phyloP scores from a whole-genome alignment of 129 eudicot species.

The Kitagawia praeruptora region DNA sequence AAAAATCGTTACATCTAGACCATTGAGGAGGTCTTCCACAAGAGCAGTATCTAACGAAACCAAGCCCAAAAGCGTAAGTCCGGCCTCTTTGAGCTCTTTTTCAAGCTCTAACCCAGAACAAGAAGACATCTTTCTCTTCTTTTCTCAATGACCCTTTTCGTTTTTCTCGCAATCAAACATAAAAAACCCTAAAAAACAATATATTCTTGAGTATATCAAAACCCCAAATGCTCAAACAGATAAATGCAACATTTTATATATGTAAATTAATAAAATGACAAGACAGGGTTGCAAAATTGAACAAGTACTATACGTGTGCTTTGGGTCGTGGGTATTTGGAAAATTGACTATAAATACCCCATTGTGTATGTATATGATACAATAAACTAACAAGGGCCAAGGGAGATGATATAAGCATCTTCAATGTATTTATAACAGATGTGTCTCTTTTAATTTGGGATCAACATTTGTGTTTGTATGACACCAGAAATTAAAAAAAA shows the following conservation, averaged over 20 bases:
- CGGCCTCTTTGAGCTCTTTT: conserved; percentile 7
- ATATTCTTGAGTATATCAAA: neutral
- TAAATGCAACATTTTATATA: neutral
- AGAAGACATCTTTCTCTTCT: conserved; percentile 3
- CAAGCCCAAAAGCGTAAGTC: neutral
- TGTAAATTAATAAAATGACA: neutral
- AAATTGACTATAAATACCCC: neutral
- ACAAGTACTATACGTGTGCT: neutral
- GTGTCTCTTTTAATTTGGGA: neutral
- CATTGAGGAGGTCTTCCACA: neutral
- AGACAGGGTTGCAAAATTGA: neutral
- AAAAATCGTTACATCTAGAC: neutral
- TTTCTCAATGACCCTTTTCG: neutral
- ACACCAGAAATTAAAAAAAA: neutral
- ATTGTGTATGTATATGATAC: neutral
- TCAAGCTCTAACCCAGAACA: conserved; percentile 6
- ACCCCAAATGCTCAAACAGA: neutral
- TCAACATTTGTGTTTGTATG: neutral
- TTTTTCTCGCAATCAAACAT: neutral
- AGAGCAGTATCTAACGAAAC: neutral
- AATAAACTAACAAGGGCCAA: neutral
- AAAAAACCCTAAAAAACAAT: neutral
- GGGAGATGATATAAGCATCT: neutral
- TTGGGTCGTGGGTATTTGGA: neutral
- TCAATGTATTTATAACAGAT: neutral